A percentile compares a stretch with the other conserved stretches of the same genome.
phyloP scores from a whole-genome alignment of 176 grass and related monocot species.

The Alopecurus myosuroides region DNA sequence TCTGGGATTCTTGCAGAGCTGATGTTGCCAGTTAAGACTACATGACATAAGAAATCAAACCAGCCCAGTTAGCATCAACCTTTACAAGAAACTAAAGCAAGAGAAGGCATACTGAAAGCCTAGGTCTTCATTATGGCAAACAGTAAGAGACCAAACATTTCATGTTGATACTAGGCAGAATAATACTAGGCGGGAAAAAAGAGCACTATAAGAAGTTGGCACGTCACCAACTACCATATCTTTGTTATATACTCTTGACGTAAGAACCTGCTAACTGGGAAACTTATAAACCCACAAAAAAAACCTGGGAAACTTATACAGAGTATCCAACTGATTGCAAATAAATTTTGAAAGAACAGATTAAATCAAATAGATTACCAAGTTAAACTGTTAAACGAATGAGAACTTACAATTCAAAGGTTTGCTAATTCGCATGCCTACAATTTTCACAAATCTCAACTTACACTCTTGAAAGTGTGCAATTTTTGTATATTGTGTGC shows the following conservation, averaged over 20 bases:
- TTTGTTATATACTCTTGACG: not conserved
- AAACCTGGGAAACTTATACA: not conserved
- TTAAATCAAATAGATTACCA: not conserved
- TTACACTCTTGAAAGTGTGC: not conserved
- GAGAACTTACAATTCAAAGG: not conserved
- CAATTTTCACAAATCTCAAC: not conserved
- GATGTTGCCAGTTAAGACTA: conserved; percentile 99
- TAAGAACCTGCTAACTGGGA: not conserved
- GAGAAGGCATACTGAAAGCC: not conserved
- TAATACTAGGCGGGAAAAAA: not conserved
- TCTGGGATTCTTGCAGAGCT: conserved; percentile 99
- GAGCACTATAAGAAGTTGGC: not conserved
- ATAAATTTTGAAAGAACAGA: conserved; percentile 1
- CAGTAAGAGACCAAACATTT: conserved; percentile 11
- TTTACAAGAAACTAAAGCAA: conserved; percentile 9
- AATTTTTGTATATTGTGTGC: not conserved
- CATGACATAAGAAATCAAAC: conserved; percentile 21
- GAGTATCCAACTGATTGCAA: not conserved
- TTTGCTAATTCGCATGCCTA: not conserved
- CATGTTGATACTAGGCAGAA: not conserved
- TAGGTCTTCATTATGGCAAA: conserved; percentile 3
- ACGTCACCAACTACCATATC: not conserved
- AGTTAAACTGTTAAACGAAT: not conserved
- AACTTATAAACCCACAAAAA: too few species aligned
- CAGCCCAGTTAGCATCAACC: not conserved